Conservation (phyloP, 805 yeast genomes). For the Cyberlindnera americana region DNA sequence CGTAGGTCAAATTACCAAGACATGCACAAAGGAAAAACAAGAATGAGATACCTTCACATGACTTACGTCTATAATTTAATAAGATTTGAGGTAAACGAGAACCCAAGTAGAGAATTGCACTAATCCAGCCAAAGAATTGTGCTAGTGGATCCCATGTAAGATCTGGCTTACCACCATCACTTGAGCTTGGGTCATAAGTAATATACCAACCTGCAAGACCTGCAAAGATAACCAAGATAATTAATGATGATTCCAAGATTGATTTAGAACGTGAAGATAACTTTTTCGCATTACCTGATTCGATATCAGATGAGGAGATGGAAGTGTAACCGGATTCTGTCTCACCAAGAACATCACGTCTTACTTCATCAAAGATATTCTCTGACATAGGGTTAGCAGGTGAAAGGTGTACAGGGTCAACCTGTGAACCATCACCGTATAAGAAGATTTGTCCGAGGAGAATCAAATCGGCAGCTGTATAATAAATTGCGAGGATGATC, state of each 20-base stretch:
- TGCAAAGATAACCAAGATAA: slow-evolving; percentile 68
- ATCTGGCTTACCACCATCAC: slow-evolving; percentile 34
- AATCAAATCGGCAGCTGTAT: slow-evolving; percentile 86
- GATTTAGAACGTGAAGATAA: slow-evolving; percentile 21
- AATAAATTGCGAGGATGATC: slow-evolving; percentile 88
- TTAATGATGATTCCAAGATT: slow-evolving; percentile 36
- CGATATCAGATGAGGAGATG: slow-evolving; percentile 7
- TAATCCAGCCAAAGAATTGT: slow-evolving; percentile 78
- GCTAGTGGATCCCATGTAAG: slow-evolving; percentile 71
- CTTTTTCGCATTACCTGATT: slow-evolving; percentile 11
- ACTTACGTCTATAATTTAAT: slow-evolving; percentile 78
- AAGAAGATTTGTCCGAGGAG: slow-evolving; percentile 78
- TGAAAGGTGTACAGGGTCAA: slow-evolving; percentile 75
- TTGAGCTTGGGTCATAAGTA: slow-evolving; percentile 47
- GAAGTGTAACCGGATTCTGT: slow-evolving; percentile 15
- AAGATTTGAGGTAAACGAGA: slow-evolving; percentile 91
- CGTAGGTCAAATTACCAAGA: slow-evolving; percentile 88
- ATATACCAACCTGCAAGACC: slow-evolving; percentile 90
- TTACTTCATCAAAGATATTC: slow-evolving; percentile 61
- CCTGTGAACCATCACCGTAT: slow-evolving; percentile 60
- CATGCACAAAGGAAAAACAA: slow-evolving; percentile 94
- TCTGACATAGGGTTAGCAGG: slow-evolving; percentile 86
- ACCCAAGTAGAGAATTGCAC: slow-evolving; percentile 75
- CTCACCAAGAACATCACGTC: slow-evolving; percentile 37
- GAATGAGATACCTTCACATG: slow-evolving; percentile 93